Conservation (phyloP, 192 early-diverging fungal species). For the Phlyctochytrium planicorne region DNA sequence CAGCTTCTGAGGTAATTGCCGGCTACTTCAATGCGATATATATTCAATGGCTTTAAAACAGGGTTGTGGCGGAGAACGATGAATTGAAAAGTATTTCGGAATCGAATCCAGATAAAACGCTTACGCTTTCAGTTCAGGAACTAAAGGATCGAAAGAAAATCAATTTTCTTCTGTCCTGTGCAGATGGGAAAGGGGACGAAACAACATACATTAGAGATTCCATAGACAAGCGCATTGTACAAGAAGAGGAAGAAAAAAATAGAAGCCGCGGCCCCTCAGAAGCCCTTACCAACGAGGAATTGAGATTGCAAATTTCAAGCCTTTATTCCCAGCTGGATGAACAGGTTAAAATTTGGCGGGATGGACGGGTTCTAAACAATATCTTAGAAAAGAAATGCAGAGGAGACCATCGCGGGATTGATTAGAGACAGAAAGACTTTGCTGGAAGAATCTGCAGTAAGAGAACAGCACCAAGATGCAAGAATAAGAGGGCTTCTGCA, state of each 20-base stretch:
- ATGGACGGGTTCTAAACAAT: neutral
- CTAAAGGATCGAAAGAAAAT: slow-evolving; percentile 63
- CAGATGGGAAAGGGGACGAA: slow-evolving; percentile 36
- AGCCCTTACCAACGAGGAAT: too few species aligned
- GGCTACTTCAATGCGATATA: too few species aligned
- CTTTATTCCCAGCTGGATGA: slow-evolving; percentile 52
- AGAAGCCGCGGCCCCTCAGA: too few species aligned
- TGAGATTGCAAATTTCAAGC: slow-evolving; percentile 46
- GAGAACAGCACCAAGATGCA: slow-evolving; percentile 42
- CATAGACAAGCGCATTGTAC: slow-evolving; percentile 42
- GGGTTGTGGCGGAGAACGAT: slow-evolving; percentile 54
- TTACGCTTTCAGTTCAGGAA: slow-evolving; percentile 51
- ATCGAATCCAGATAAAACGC: neutral
- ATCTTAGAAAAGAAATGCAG: slow-evolving; percentile 40
- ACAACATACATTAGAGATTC: slow-evolving; percentile 52
- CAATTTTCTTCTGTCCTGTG: slow-evolving; percentile 48
- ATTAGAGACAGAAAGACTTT: slow-evolving; percentile 40
- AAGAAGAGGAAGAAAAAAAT: slow-evolving; percentile 18
- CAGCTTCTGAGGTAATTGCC: slow-evolving; percentile 25
- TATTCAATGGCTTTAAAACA: neutral
- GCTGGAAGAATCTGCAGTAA: slow-evolving; percentile 44
- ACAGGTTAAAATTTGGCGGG: slow-evolving; percentile 30
- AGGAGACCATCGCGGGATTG: slow-evolving; percentile 44
- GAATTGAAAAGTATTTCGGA: slow-evolving; percentile 43
- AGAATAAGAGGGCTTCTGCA: slow-evolving; percentile 45